These are phyloP conservation scores for Hypomontagnella submonticulosa DNA, from an alignment of 495 filamentous ascomycete genomes.

Conservation along the genomic window DNA sequence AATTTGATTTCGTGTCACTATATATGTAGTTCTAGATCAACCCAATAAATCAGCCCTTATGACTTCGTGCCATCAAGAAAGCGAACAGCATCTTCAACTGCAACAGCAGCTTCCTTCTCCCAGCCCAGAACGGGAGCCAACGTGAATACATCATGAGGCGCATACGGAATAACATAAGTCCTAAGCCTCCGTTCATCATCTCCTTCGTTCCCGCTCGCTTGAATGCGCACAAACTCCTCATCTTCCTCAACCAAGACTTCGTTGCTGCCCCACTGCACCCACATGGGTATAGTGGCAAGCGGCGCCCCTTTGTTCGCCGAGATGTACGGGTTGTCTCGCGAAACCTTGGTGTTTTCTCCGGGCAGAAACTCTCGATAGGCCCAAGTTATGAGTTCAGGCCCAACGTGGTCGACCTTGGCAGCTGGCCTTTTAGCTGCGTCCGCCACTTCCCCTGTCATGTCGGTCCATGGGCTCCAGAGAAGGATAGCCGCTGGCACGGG, in stretches of 20 bases:
- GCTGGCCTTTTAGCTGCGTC: constrained; percentile 16
- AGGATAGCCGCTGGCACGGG: constrained; percentile 22
- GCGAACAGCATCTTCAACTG: constrained; percentile 6
- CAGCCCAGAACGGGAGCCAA: constrained; percentile 14
- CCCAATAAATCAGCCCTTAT: neutral
- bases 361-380: constrained; percentile 19
- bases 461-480: constrained; percentile 43
- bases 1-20: no score
- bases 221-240: constrained; percentile 10
- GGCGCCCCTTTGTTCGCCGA: constrained; percentile 11
- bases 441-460: constrained; percentile 28
- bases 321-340: constrained; percentile 10
- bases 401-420: constrained; percentile 17
- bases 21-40: no score
- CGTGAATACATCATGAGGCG: constrained; percentile 11
- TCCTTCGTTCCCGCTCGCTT: constrained; percentile 4
- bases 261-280: constrained; percentile 13
- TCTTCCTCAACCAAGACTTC: constrained; percentile 7
- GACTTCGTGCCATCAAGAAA: constrained; percentile 6
- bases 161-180: constrained; percentile 7
- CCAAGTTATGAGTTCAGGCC: constrained; percentile 13
- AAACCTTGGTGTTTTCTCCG: neutral
- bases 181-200: neutral
- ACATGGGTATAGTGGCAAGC: constrained; percentile 7
- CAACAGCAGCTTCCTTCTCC: constrained; percentile 10